A percentile compares a stretch with the other conserved stretches of the same genome.
Conservation (phyloP, 345 rosid species). For the Diplotaxis tenuifolia region DNA sequence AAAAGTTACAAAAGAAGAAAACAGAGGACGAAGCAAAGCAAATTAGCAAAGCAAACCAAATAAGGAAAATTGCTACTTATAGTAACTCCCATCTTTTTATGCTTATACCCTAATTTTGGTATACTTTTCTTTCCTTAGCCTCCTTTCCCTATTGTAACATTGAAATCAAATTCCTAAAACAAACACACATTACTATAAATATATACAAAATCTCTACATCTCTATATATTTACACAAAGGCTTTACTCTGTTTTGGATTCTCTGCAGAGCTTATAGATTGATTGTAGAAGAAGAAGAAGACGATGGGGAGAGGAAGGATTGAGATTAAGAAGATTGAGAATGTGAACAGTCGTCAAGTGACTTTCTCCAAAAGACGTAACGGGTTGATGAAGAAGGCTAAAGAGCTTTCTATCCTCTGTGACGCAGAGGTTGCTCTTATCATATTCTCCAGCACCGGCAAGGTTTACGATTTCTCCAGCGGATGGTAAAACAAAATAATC, state of each 20-base stretch:
- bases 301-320: constrained; percentile 88
- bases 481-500: constrained; percentile 38
- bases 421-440: constrained; percentile 87
- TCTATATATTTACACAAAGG: not conserved
- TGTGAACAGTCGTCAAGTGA: constrained; percentile 94
- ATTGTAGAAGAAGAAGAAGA: not conserved
- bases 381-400: constrained; percentile 86
- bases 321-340: constrained; percentile 94
- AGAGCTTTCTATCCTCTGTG: constrained; percentile 86
- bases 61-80: constrained; percentile 38
- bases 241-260: not conserved
- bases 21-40: constrained; percentile 21
- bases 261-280: constrained; percentile 1
- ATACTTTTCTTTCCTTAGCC: constrained; percentile 30
- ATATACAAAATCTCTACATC: not conserved
- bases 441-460: constrained; percentile 90
- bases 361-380: constrained; percentile 84
- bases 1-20: constrained; percentile 34
- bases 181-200: constrained; percentile 1
- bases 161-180: constrained; percentile 6
- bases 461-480: constrained; percentile 72
- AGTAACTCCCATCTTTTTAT: constrained; percentile 32
- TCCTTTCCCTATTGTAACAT: constrained; percentile 21
- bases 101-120: constrained; percentile 36
- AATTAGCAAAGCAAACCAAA: constrained; percentile 38